Evolutionary conservation across 805 yeast species (phyloP), one percentile per base, ranked within the genome.

Genomic region (Nakazawaea ishiwadae): DNA sequence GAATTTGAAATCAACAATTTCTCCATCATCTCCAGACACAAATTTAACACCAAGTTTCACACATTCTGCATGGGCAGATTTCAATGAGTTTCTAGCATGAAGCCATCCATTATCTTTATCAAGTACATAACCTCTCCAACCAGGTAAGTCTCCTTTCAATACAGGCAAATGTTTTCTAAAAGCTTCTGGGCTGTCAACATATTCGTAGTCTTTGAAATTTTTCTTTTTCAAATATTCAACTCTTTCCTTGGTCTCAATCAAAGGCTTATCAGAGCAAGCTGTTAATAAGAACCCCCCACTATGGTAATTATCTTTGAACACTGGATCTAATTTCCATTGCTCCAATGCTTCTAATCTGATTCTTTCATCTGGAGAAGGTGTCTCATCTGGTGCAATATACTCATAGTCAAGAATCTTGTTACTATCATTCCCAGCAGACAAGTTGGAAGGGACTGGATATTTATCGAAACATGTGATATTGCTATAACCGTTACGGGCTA

Each of bases 381-480:
- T 27, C 27, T 33, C 43, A 16, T 35, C 39, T 23, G 53, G 53
- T 8, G 52, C 18, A 33, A 48, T 46, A 30, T 40, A 38, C 28
- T 39, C 40, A 16, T 40, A 47, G 30, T 57, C 60, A 16, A 58
- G 39, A 17, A 63, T 55, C 46, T 65, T 65, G 51, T 65, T 65
- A 27, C 58, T 58, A 42, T 65, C 70, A 34, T 62, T 56, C 7
- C 62, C 69, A 9, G 69, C 70, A 18, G 60, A 48, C 2, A 56
- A 32, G 2, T 55, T 53, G 1, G 68, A 63, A 2, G 69, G 69
- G 2, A 58, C 50, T 5, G 51, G 51, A 41, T 51, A 53, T 1
- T 56, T 55, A 37, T 62, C 66, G 4, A 58, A 29, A 18, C 59
- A 37, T 0, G 58, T 53, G 11, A 59, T 41, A 27, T 52, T 42